A percentile compares a stretch with the other conserved stretches of the same genome.
phyloP scores from a whole-genome alignment of 208 protist species.

The Novymonas esmeraldas region DNA sequence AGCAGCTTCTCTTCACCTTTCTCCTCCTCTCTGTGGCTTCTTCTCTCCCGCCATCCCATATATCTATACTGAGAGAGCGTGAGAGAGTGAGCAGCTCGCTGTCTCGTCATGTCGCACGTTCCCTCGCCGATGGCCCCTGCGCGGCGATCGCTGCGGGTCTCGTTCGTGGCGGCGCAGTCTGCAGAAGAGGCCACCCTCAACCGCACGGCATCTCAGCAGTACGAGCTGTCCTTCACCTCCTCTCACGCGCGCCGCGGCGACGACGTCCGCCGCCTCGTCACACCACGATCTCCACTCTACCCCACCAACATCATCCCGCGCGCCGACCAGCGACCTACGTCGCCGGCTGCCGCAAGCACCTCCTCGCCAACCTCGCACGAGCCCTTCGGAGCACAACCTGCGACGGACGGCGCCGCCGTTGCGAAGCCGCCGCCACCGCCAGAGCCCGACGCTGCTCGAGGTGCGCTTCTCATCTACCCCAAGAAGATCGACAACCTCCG shows the following conservation, averaged over 20 bases:
- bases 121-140: no score
- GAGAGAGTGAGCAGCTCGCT: no score
- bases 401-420: background rate
- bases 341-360: background rate
- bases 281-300: slow-evolving; percentile 15
- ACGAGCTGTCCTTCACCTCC: slow-evolving; percentile 1
- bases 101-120: background rate
- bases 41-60: no score
- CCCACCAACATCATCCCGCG: slow-evolving; percentile 11
- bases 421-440: background rate
- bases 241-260: background rate
- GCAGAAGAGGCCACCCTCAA: background rate
- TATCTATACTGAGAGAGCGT: no score
- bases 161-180: background rate
- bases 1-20: no score
- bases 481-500: slow-evolving; percentile 38
- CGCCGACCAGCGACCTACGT: background rate
- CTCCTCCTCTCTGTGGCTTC: no score
- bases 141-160: slow-evolving; percentile 9
- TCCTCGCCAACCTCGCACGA: background rate
- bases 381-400: background rate
- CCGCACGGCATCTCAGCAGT: slow-evolving; percentile 14
- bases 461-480: slow-evolving; percentile 32
- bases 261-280: background rate
- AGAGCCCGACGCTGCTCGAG: background rate